Evolutionary conservation across 768 basidiomycete species (phyloP), one percentile per base, ranked within the genome.

Genomic region (Boletus barrowsii): DNA sequence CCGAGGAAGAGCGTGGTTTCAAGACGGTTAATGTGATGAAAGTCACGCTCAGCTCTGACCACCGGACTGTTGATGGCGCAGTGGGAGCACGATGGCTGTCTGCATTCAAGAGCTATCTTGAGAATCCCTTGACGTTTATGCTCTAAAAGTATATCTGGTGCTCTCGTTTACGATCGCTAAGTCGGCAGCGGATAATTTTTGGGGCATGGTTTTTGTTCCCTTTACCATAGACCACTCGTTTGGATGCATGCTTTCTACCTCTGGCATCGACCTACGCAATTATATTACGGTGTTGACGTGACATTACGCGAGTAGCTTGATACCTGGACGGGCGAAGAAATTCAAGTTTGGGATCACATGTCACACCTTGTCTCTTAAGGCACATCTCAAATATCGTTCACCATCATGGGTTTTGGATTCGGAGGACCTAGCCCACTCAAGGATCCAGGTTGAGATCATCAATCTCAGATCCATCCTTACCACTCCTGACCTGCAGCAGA

Each of bases 41-140:
- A 70, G 97, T 87, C 17, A 98, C 97, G 5, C 75, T 99, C 64
- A 94, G 91, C 73, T 86, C 87, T 37, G 97, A 99, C 70, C 97
- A 99, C 76, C 80, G 97, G 64, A 90, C 87, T 36, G 95, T 98
- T 13, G 97, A 99, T 72, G 97, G 97, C 42, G 97, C 97, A 45
- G 83, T 98, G 51, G 94, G 87, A 51, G 94, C 97, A 22, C 82
- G 83, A 69, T 99, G 94, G 93, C 64, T 98, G 77, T 68, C 84
- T 52, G 90, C 93, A 37, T 96, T 98, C 82, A 96, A 92, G 74
- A 88, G 91, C 39, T 97, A 94, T 75, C 78, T 98, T 64, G 96
- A 98, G 77, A 96, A 98, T 71, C 95, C 95, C 43, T 73, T 97
- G 68, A 95, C 94, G 18, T 94, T 98, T 69, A 96, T 97, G 94